Percentiles rank a stretch among this genome's conserved stretches.
These are phyloP conservation scores for Colletotrichum sp. DNA, from an alignment of 2,329 filamentous ascomycete genomes.

Conservation along the genomic window DNA sequence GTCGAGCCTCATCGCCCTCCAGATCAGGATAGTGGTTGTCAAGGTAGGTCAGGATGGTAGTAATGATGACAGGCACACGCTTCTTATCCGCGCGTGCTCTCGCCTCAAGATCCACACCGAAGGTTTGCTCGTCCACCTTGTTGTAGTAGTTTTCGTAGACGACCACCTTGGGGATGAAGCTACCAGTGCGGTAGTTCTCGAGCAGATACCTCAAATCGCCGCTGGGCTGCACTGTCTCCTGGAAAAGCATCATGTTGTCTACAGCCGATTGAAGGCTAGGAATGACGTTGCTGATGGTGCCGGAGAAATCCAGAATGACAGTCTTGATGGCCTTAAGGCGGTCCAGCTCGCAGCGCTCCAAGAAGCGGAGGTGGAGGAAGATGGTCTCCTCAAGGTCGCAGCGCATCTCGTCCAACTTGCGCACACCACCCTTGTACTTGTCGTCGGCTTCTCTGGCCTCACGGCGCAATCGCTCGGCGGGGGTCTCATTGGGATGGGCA, in stretches of 20 bases:
- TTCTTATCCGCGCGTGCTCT: slow-evolving; percentile 93
- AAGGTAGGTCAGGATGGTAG: slow-evolving; percentile 90
- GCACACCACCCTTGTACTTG: slow-evolving; percentile 86
- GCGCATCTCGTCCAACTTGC: slow-evolving; percentile 85
- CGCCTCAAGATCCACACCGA: slow-evolving; percentile 97
- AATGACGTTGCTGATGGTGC: slow-evolving; percentile 96
- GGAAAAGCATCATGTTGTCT: slow-evolving; percentile 98
- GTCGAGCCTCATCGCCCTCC: slow-evolving; percentile 91
- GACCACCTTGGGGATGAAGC: slow-evolving; percentile 87
- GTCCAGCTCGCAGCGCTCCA: slow-evolving; percentile 96
- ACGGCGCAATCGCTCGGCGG: slow-evolving; percentile 81
- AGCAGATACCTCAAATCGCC: slow-evolving; percentile 92
- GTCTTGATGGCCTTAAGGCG: slow-evolving; percentile 97
- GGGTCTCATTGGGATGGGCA: slow-evolving; percentile 90
- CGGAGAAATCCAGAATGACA: slow-evolving; percentile 96
- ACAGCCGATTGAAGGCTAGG: slow-evolving; percentile 94
- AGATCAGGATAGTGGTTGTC: slow-evolving; percentile 97
- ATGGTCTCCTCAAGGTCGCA: slow-evolving; percentile 97
- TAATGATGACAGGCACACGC: slow-evolving; percentile 90
- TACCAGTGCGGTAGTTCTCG: slow-evolving; percentile 95
- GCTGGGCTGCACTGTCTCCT: slow-evolving; percentile 95
- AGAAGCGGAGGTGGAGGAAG: slow-evolving; percentile 88
- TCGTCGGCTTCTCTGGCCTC: slow-evolving; percentile 92
- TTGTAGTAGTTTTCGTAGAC: slow-evolving; percentile 99
- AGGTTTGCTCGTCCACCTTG: slow-evolving; percentile 95